A percentile compares a stretch with the other conserved stretches of the same genome.
Evolutionary conservation across 371 early-diverging fungal species (phyloP).

Genomic region (Blastocladiella emersonii): DNA sequence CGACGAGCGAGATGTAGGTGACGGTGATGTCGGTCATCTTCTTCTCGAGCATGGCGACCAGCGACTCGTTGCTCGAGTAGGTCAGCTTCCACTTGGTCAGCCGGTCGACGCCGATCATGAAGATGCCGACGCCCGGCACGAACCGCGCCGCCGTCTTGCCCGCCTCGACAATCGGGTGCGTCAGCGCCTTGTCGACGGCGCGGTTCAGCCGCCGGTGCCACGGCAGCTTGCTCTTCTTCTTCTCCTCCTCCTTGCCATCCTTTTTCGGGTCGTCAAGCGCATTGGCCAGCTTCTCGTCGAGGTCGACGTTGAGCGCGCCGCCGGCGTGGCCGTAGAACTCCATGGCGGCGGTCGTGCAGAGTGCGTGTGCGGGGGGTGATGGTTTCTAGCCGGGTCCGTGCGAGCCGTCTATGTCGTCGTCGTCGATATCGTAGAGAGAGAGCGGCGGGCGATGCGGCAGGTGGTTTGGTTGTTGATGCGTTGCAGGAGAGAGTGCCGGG

Average conservation of each 20-base stretch:
- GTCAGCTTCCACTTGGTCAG: slow-evolving; percentile 1
- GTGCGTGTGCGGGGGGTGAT: too few species aligned
- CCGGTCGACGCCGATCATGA: slow-evolving; percentile 1
- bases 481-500: too few species aligned
- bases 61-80: neutral
- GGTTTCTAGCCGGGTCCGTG: too few species aligned
- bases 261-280: neutral
- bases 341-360: too few species aligned
- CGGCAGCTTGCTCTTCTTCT: neutral
- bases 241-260: neutral
- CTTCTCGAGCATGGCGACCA: slow-evolving; percentile 1
- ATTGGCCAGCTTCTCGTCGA: neutral
- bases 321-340: neutral
- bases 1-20: slow-evolving; percentile 4
- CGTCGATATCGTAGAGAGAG: too few species aligned
- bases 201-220: neutral
- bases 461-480: too few species aligned
- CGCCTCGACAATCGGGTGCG: slow-evolving; percentile 4
- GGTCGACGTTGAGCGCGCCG: neutral
- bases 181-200: slow-evolving; percentile 1
- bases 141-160: neutral
- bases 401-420: too few species aligned
- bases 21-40: slow-evolving; percentile 6
- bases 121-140: neutral
- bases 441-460: too few species aligned